Base-by-base conservation (phyloP, 2,329 filamentous ascomycete species). In the Botrytis medusae region DNA sequence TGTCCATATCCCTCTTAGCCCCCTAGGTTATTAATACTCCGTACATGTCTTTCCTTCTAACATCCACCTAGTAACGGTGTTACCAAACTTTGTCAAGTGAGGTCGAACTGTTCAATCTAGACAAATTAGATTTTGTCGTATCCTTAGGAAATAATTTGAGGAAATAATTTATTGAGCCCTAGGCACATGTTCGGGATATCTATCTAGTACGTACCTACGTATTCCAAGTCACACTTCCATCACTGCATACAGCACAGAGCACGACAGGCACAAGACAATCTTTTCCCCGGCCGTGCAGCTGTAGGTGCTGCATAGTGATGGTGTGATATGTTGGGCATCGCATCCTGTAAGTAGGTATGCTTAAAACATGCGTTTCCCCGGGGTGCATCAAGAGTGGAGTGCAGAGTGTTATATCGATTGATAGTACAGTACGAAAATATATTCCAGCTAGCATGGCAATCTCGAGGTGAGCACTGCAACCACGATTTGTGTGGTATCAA, bases 331-430 rank as follows among this genome's bases (percentile, higher is more conserved):
- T 57, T 42, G 25, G 16, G 10, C 65, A 57, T 68, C 34, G 48
- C 65, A 68, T 57, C 34, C n/a, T 51, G 32, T 51, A 46, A 22
- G 61, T 46, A 40, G 9, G 44, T 51, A 67, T 67, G 46, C 64
- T 67, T 48, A 65, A 25, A 68, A 22, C 48, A 68, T 68, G 65
- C 65, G 25, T 32, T 68, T 68, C 10, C 48, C 65, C 65, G 65
- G 65, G 65, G 48, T 68, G 65, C 65, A 68, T 68, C 5, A 68
- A 51, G 34, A 40, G 64, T 54, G 46, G 64, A 54, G 64, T 54
- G 64, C 64, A 51, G 22, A 37, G 22, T 51, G 20, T 29, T n/a
- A 40, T 18, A 51, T 65, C 44, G 32, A 65, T n/a, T 37, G 63
- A 65, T 34, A 16, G 29, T 29, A 44, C 25, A 32, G 57, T 25